Base-by-base conservation (phyloP, 192 early-diverging fungal species). In the Backusella macrospora region DNA sequence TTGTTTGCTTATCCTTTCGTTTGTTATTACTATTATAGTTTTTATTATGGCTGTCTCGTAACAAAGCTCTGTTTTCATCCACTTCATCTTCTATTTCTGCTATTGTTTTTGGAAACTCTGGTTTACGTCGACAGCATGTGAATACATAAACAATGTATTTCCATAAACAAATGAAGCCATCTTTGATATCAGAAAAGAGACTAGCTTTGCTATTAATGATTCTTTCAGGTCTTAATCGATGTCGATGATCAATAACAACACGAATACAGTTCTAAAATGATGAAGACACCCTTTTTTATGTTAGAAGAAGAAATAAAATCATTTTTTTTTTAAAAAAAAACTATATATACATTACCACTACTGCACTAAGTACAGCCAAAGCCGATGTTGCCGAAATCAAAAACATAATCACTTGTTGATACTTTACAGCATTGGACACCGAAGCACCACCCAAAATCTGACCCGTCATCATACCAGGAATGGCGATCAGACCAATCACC, bases 381-480 rank as follows among this genome's bases (percentile, higher is more conserved):
- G 88, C 88, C 0, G 89, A 86, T 16, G 86, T 86, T 0, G 93
- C 90, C 10, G 90, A 89, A 39, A 96, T 93, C 89, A 96, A 88
- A 76, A 94, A 95, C 84, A 92, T 89, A 62, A 95, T 92, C 66
- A 96, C 92, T 72, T 92, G 90, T 75, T 95, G 93, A 71, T 93
- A 95, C 68, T 86, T 81, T 16, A 89, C 90, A 0, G 95, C 94
- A 67, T 93, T 86, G 59, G 87, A 84, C 18, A 95, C 90, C n/a
- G 90, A 82, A 0, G 92, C 90, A 52, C 94, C 95, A n/a, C 90
- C 91, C 42, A 96, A 84, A 47, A 95, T 87, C 75, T 95, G 94
- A 63, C 95, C 95, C 0, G 92, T 93, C 95, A 96, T 94, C 85
- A 93, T 86, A 1, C 92, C 95, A 0, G 95, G 95, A 59, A 96